These are phyloP conservation scores for Mikania micrantha DNA, from an alignment of 129 eudicot species.

Conservation along the genomic window DNA sequence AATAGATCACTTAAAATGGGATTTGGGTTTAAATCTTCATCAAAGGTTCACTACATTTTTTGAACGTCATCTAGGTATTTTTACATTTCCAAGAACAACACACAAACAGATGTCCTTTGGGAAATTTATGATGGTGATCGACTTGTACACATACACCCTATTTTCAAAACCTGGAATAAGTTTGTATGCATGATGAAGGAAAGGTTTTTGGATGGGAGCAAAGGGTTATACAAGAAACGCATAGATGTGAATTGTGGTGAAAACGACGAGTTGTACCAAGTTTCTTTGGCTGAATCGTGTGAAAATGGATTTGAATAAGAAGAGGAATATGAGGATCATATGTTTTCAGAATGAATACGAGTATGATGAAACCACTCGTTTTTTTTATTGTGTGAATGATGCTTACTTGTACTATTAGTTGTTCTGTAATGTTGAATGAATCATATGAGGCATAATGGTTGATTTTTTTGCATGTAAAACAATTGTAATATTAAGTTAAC, in stretches of 20 bases:
- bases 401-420: background rate
- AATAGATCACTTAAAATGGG: conserved; percentile 89
- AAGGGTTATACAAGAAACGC: conserved; percentile 55
- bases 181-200: conserved; percentile 52
- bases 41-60: conserved; percentile 91
- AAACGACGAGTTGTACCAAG: conserved; percentile 6
- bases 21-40: conserved; percentile 73
- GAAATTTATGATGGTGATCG: conserved; percentile 62
- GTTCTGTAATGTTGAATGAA: too few relatives aligned
- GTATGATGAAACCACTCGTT: conserved; percentile 36
- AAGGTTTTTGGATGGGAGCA: conserved; percentile 71
- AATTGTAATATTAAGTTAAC: too few relatives aligned
- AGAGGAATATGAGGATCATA: conserved; percentile 35
- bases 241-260: conserved; percentile 4
- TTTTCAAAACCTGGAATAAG: conserved; percentile 54
- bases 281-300: background rate
- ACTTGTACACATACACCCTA: conserved; percentile 60
- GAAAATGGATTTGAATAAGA: conserved; percentile 24
- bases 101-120: conserved; percentile 72
- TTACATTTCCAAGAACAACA: conserved; percentile 68
- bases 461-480: too few relatives aligned
- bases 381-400: conserved; percentile 21
- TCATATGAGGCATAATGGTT: too few relatives aligned
- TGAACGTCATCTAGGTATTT: conserved; percentile 94
- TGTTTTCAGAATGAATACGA: conserved; percentile 46